Evolutionary conservation across 2,329 filamentous ascomycete species (phyloP).

Genomic region (Paraphoma chrysanthemicola): DNA sequence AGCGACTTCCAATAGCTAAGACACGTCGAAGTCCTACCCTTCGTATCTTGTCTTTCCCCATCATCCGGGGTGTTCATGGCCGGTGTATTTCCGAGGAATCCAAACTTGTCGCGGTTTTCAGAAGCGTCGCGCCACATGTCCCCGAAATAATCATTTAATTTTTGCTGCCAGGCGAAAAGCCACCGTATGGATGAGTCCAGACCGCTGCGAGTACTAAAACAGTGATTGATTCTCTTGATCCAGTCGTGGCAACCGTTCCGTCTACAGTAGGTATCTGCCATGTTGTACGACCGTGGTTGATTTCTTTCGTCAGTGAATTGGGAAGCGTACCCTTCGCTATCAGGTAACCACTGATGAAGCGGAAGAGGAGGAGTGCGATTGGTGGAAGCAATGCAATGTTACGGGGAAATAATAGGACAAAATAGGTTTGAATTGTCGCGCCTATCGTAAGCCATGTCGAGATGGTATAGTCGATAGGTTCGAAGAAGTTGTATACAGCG

Average conservation of each 20-base stretch:
- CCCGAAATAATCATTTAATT: constrained; percentile 5
- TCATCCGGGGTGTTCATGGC: not conserved
- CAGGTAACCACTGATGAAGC: constrained; percentile 9
- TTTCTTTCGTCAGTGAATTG: constrained; percentile 2
- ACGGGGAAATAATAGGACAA: constrained; percentile 6
- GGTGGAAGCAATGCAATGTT: constrained; percentile 12
- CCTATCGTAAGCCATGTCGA: constrained; percentile 18
- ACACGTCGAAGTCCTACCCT: constrained; percentile 12
- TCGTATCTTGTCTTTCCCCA: not conserved
- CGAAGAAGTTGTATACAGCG: not conserved
- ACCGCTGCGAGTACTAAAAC: constrained; percentile 14
- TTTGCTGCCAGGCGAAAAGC: constrained; percentile 9
- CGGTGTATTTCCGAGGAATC: constrained; percentile 12
- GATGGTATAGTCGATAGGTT: constrained; percentile 9
- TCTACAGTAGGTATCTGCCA: constrained; percentile 8
- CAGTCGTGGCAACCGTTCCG: not conserved
- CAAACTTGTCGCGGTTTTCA: constrained; percentile 14
- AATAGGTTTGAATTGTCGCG: constrained; percentile 6
- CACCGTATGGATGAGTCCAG: constrained; percentile 12
- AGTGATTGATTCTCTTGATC: constrained; percentile 5
- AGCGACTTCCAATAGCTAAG: constrained; percentile 19
- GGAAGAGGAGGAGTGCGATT: constrained; percentile 7
- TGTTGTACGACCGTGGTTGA: constrained; percentile 5
- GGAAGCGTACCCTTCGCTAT: constrained; percentile 9
- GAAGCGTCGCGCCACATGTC: constrained; percentile 18